Evolutionary conservation across 2,329 filamentous ascomycete genomes (phyloP), one percentile per base, ranked within the genome.

Genomic region (Exophiala oligosperma): DNA sequence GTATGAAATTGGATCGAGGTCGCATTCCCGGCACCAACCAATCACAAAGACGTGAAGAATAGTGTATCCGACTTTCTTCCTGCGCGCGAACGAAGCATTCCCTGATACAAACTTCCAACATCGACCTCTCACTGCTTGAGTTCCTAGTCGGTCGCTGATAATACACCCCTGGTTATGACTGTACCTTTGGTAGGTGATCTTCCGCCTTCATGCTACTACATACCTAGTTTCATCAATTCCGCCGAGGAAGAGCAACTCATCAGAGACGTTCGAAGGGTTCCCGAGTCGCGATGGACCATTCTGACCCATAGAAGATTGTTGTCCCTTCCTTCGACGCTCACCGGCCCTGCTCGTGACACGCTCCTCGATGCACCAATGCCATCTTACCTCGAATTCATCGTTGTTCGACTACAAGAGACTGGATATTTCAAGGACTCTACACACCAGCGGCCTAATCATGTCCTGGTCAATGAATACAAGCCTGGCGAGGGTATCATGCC

Each of bases 401-500:
- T 94, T 51, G 73, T 83, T 2, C 87, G 83, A 37, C 75, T 81
- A 46, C 63, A 76, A 23, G 63, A 68, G 1, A 67, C 82, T 0
- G 74, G 74, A 3, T 74, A 87, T 11, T 88, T 87, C 68, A 61
- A 71, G 1, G 71, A 79, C 21, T 90, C 92, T 51, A 90, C 90
- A 4, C 92, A 97, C 69, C 68, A 77, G 17, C 80, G 78, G 3
- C 91, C 93, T 2, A 99, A 97, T 68, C 94, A 97, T 74, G 91
- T 96, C 47, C 80, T 97, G 38, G 86, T 97, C 66, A 99, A 99
- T 70, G 92, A 97, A 72, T 99, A 97, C 72, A 81, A 81, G 1
- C 85, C 90, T 0, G 91, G 90, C 1, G 84, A 96, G 62, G 93
- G 93, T n/a, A 97, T 97, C 65, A 96, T 97, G 90, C 87, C 92